Conservation (phyloP, 345 rosid genomes). For the Lumnitzera littorea region DNA sequence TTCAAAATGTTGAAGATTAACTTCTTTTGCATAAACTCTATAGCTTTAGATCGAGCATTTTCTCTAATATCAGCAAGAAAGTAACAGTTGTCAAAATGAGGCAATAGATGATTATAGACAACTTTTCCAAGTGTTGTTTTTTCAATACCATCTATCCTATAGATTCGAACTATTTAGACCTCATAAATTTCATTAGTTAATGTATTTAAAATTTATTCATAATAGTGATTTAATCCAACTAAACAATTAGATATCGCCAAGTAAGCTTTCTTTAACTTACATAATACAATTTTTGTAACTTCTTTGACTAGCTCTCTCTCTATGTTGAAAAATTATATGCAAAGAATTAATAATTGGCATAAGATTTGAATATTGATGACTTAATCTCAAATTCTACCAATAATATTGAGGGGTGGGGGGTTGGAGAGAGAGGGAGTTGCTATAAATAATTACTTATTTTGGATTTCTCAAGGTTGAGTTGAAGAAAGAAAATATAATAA, state of each 20-base stretch:
- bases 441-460: no score
- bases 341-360: no score
- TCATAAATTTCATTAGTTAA: not conserved
- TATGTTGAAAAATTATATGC: no score
- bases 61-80: constrained; percentile 2
- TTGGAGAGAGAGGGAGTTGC: no score
- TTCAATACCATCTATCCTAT: constrained; percentile 6
- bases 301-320: not conserved
- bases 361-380: no score
- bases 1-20: not conserved
- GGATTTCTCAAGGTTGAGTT: no score
- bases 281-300: not conserved
- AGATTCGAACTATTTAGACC: not conserved
- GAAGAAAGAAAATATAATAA: no score
- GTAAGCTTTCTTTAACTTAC: not conserved
- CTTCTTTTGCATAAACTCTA: not conserved
- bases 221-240: constrained; percentile 5
- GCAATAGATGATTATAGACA: not conserved
- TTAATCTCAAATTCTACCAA: no score
- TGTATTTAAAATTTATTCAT: not conserved
- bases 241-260: not conserved
- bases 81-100: not conserved
- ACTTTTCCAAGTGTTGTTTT: constrained; percentile 7
- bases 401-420: no score
- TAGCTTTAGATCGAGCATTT: not conserved